Evolutionary conservation across 1,284 basidiomycete genomes (phyloP).

Genomic region (Vanrija sp.): DNA sequence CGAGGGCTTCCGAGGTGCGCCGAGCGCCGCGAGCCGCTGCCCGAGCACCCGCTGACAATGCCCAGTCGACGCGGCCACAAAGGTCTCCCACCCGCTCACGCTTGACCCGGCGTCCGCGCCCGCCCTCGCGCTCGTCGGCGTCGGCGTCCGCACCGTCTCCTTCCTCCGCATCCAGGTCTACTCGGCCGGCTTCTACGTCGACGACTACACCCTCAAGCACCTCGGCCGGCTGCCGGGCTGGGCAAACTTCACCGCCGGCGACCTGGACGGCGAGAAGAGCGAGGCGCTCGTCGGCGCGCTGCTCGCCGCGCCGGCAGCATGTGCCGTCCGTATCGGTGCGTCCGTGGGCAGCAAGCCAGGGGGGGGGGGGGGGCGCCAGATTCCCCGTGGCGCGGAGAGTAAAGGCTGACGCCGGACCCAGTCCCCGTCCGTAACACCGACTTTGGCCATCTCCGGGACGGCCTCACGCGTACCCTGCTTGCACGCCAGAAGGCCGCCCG

Average conservation of each 20-base stretch:
- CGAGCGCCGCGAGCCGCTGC: too few relatives aligned
- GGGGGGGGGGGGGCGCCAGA: too few relatives aligned
- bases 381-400: neutral
- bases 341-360: conserved; percentile 2
- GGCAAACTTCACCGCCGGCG: neutral
- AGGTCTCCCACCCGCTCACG: conserved; percentile 38
- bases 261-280: neutral
- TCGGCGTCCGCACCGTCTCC: conserved; percentile 55
- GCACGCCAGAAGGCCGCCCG: conserved; percentile 50
- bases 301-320: conserved; percentile 23
- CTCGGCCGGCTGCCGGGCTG: conserved; percentile 5
- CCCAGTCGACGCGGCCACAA: conserved; percentile 44
- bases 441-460: conserved; percentile 55
- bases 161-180: conserved; percentile 56
- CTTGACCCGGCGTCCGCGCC: conserved; percentile 28
- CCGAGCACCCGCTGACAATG: neutral
- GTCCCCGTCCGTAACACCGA: conserved; percentile 55
- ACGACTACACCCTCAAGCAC: conserved; percentile 29
- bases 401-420: conserved; percentile 12
- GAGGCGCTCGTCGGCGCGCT: conserved; percentile 5
- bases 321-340: conserved; percentile 47
- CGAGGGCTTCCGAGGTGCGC: too few relatives aligned
- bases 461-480: conserved; percentile 52
- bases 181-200: conserved; percentile 53
- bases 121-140: conserved; percentile 50